Conservation (phyloP, 495 filamentous ascomycete species). For the Neurospora pannonica region DNA sequence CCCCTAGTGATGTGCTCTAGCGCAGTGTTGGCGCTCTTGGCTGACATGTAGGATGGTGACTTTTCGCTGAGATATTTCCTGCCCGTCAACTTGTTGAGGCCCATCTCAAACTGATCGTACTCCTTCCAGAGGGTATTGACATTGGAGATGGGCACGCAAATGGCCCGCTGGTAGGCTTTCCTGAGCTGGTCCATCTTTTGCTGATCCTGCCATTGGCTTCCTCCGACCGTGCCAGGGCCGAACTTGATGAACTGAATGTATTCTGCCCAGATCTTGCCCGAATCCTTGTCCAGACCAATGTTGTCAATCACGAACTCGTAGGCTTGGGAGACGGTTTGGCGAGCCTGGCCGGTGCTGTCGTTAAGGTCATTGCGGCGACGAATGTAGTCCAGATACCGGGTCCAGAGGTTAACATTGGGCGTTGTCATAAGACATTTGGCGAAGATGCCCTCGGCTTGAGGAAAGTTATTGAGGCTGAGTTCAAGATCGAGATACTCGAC, state of each 20-base stretch:
- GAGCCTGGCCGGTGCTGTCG: conserved; percentile 65
- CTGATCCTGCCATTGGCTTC: conserved; percentile 84
- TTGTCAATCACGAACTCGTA: conserved; percentile 88
- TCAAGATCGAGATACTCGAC: conserved; percentile 80
- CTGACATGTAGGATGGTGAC: conserved; percentile 87
- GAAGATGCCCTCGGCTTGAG: conserved; percentile 73
- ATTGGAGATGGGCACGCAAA: conserved; percentile 70
- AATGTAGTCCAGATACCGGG: conserved; percentile 88
- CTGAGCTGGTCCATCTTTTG: conserved; percentile 94
- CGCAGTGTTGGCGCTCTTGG: conserved; percentile 72
- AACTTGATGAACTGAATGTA: conserved; percentile 85
- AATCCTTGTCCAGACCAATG: conserved; percentile 84
- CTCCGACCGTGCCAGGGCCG: conserved; percentile 74
- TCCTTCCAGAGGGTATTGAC: conserved; percentile 88
- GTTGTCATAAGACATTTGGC: conserved; percentile 59
- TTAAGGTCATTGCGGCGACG: conserved; percentile 82
- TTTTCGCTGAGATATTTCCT: conserved; percentile 88
- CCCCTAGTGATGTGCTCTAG: conserved; percentile 77
- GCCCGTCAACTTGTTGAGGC: conserved; percentile 80
- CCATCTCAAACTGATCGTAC: conserved; percentile 91
- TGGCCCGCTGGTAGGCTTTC: conserved; percentile 83
- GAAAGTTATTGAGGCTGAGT: conserved; percentile 66
- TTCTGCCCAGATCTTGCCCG: conserved; percentile 85
- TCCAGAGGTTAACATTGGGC: conserved; percentile 80
- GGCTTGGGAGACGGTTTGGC: conserved; percentile 65